Base-by-base conservation (phyloP, 1,284 basidiomycete species). In the Cerrena zonata region DNA sequence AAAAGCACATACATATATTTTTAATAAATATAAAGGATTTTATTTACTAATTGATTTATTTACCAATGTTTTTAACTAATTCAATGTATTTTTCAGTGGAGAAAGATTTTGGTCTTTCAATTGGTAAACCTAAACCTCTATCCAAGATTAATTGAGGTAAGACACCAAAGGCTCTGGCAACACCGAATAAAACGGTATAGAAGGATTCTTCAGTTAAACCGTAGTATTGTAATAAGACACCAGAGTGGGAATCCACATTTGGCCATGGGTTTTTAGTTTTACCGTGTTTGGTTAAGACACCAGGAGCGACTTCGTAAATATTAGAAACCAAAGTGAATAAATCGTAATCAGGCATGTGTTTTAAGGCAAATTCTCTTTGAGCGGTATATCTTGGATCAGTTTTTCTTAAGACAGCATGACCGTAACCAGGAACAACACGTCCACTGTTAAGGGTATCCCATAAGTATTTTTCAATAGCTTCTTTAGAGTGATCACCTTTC, bases 371-470 rank as follows among this genome's bases (percentile, higher is more conserved):
- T 71, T 94, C 91, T 63, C 91, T 87, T 67, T 96, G 91, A 51
- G 95, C 95, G 54, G 84, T 88, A 79, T 98, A 98, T 55, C 95
- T 92, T 52, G 95, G 95, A 77, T 99, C 95, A 40, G 93, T 94
- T 82, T 95, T 95, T 69, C 94, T 82, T 55, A 99, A 79, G 47
- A 99, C 94, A 61, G 95, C 94, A 74, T 98, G 95, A 48, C 94
- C 94, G 65, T 94, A 94, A 49, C 93, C 93, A 47, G 93, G 93
- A 51, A 96, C 88, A 63, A 96, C 94, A 67, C 93, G 89, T 19
- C 94, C 94, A 56, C 76, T 75, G 70, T 94, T 94, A 63, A 97
- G 78, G 38, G 92, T 94, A 27, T 84, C 79, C 93, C 93, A 95
- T 62, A 95, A 86, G 69, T 94, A 94, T 66, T 95, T 85, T 69